Percentiles rank a stretch among this genome's conserved stretches.
Evolutionary conservation across 2,329 filamentous ascomycete genomes (phyloP).

Genomic region (Fusarium hainanense): DNA sequence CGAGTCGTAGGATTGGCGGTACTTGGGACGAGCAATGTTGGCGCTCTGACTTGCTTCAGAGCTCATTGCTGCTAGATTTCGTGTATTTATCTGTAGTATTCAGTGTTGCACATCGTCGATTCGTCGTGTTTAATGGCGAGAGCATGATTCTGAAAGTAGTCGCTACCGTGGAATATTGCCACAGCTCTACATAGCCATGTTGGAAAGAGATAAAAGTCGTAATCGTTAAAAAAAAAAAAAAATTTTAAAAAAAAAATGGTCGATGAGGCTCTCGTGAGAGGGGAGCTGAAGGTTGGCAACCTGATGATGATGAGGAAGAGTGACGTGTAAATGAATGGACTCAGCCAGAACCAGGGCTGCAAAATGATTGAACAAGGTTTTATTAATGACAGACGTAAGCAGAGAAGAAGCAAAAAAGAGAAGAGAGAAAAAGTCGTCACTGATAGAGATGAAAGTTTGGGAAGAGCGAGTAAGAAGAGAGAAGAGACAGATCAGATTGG

Average conservation of each 20-base stretch:
- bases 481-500: conserved; percentile 28
- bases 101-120: conserved; percentile 24
- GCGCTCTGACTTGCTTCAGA: conserved; percentile 28
- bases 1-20: conserved; percentile 42
- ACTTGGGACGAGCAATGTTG: conserved; percentile 34
- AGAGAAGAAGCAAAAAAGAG: conserved; percentile 28
- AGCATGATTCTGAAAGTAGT: conserved; percentile 30
- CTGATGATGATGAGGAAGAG: conserved; percentile 13
- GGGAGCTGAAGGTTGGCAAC: background rate
- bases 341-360: conserved; percentile 39
- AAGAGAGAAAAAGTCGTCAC: conserved; percentile 9
- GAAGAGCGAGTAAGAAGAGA: background rate
- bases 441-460: background rate
- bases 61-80: conserved; percentile 37
- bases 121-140: conserved; percentile 18
- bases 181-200: conserved; percentile 29
- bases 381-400: conserved; percentile 26
- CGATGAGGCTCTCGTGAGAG: background rate
- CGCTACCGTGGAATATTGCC: conserved; percentile 10
- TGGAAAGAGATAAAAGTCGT: background rate
- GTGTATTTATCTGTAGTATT: conserved; percentile 20
- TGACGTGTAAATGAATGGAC: conserved; percentile 31
- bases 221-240: background rate
- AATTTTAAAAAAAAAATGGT: background rate
- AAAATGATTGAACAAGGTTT: conserved; percentile 15